These are phyloP conservation scores for Xylaria multiplex DNA, from an alignment of 2,329 filamentous ascomycete genomes.

Conservation along the genomic window DNA sequence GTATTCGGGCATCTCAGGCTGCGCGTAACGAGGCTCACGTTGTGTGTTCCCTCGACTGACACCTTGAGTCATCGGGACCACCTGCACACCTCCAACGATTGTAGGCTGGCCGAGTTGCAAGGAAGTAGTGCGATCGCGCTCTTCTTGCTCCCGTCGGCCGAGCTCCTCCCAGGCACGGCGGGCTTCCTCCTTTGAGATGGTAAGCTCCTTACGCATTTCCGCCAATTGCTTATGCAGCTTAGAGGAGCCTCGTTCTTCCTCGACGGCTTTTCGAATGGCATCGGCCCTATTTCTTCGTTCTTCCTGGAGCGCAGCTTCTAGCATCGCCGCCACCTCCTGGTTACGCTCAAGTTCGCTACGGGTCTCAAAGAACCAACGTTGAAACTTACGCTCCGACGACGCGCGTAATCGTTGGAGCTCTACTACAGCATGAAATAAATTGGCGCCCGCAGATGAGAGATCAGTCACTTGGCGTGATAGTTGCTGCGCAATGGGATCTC, in stretches of 20 bases:
- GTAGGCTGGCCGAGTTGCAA: conserved; percentile 88
- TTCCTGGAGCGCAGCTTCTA: conserved; percentile 78
- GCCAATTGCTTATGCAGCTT: conserved; percentile 80
- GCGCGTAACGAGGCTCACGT: conserved; percentile 52
- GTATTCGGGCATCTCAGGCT: conserved; percentile 48
- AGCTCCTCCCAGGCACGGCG: conserved; percentile 97
- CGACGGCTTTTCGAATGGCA: conserved; percentile 71
- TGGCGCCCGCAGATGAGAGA: conserved; percentile 94
- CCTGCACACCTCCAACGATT: conserved; percentile 90
- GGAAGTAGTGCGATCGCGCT: conserved; percentile 86
- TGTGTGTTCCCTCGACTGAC: conserved; percentile 64
- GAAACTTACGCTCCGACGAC: conserved; percentile 96
- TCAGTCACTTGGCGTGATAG: conserved; percentile 95
- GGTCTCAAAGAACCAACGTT: conserved; percentile 98
- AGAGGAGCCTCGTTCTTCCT: conserved; percentile 73
- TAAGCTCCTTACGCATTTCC: conserved; percentile 91
- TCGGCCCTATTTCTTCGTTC: conserved; percentile 78
- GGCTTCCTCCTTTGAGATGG: conserved; percentile 96
- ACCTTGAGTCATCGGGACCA: conserved; percentile 88
- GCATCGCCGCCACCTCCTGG: conserved; percentile 81
- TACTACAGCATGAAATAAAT: conserved; percentile 96
- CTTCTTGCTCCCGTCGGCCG: conserved; percentile 90
- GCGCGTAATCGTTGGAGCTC: conserved; percentile 93
- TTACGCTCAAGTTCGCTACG: conserved; percentile 85
- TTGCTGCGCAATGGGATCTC: conserved; percentile 85